A percentile compares a stretch with the other conserved stretches of the same genome.
These are phyloP conservation scores for Myriosclerotinia curreyana DNA, from an alignment of 2,329 filamentous ascomycete species.

Conservation along the genomic window DNA sequence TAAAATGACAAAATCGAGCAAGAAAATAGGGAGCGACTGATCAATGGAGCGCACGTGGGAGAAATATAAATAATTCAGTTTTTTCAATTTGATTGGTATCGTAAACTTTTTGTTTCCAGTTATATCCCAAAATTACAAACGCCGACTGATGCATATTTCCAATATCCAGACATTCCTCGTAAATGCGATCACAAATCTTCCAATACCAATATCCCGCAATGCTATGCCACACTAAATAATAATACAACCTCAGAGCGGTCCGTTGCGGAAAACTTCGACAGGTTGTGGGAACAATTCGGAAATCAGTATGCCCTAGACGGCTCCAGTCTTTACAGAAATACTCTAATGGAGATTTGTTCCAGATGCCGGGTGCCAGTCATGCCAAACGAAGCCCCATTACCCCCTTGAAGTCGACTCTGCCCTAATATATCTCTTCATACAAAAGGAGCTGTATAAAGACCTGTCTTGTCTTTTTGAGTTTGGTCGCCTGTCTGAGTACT, in stretches of 20 bases:
- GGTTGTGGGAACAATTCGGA: too few species aligned
- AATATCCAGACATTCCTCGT: conserved; percentile 1
- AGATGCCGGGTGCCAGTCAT: not conserved
- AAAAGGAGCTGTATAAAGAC: conserved; percentile 7
- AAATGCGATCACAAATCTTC: not conserved
- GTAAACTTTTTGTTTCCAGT: not conserved
- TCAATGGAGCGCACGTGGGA: not conserved
- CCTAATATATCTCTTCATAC: not conserved
- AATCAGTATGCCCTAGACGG: not conserved
- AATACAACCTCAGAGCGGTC: not conserved
- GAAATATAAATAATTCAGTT: not conserved
- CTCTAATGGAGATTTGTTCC: not conserved
- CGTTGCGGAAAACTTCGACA: not conserved
- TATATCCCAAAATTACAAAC: not conserved
- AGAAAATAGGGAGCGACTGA: not conserved
- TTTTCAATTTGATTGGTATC: conserved; percentile 13
- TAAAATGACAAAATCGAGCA: not conserved
- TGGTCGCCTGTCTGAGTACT: conserved; percentile 5
- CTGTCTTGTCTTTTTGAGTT: conserved; percentile 7
- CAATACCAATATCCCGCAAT: conserved; percentile 7
- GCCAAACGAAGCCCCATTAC: not conserved
- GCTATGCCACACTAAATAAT: conserved; percentile 13
- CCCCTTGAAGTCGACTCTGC: too few species aligned
- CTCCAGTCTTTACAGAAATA: not conserved
- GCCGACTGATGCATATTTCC: conserved; percentile 15